phyloP scores from a whole-genome alignment of 2,329 filamentous ascomycete genomes.

The Xylaria sp. region DNA sequence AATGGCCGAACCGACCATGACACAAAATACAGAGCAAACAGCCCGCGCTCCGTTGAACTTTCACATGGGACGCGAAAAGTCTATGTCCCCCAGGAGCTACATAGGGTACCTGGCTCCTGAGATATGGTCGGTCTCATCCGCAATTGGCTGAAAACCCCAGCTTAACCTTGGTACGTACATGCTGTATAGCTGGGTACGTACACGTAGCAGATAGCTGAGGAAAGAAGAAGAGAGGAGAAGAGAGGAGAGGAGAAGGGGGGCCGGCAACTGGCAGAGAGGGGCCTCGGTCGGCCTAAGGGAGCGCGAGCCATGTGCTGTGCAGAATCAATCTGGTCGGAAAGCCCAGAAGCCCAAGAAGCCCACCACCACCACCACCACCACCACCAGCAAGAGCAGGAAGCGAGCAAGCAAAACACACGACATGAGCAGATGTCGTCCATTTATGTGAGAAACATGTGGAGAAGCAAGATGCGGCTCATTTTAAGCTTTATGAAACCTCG shows the following conservation, averaged over 20 bases:
- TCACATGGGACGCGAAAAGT: constrained; percentile 15
- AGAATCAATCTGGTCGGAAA: constrained; percentile 1
- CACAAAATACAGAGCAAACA: constrained; percentile 4
- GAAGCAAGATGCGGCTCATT: constrained; percentile 48
- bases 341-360: background rate
- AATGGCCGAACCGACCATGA: constrained; percentile 41
- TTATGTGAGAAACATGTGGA: constrained; percentile 47
- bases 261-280: constrained; percentile 16
- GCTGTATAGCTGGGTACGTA: background rate
- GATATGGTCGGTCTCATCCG: constrained; percentile 2
- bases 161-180: constrained; percentile 2
- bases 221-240: background rate
- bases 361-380: background rate
- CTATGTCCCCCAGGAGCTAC: background rate
- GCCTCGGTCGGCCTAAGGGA: constrained; percentile 24
- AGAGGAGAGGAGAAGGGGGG: constrained; percentile 3
- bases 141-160: constrained; percentile 17
- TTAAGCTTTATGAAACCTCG: constrained; percentile 48
- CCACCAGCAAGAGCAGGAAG: background rate
- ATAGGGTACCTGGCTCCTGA: background rate
- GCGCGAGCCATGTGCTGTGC: constrained; percentile 8
- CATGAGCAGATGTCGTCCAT: constrained; percentile 38
- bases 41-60: background rate
- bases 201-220: background rate
- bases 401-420: constrained; percentile 11